Percentiles rank a stretch among this genome's conserved stretches.
Evolutionary conservation across 2,329 filamentous ascomycete species (phyloP).

Genomic region (Alternaria longipes): DNA sequence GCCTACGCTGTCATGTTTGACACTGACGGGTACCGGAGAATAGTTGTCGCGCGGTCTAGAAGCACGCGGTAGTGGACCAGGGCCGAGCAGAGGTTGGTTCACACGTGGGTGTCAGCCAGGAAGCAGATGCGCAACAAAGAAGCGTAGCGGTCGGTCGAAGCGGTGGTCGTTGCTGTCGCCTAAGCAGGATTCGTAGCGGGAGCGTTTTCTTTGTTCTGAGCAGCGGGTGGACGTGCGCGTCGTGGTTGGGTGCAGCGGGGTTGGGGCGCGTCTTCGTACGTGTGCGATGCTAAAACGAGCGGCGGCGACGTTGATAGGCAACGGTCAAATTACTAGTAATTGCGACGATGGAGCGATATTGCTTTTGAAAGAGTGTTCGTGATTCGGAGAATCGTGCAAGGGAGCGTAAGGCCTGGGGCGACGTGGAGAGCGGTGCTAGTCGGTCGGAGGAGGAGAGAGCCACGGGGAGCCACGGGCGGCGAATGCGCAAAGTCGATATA

Average conservation of each 20-base stretch:
- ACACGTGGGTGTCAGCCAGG: conserved; percentile 25
- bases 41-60: conserved; percentile 33
- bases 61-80: conserved; percentile 26
- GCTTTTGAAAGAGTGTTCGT: conserved; percentile 44
- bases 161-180: conserved; percentile 7
- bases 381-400: conserved; percentile 50
- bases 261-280: conserved; percentile 13
- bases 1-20: conserved; percentile 50
- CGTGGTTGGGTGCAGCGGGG: conserved; percentile 29
- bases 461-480: conserved; percentile 46
- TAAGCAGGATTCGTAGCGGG: conserved; percentile 11
- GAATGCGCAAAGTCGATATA: conserved; percentile 42
- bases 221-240: conserved; percentile 33
- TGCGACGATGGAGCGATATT: conserved; percentile 23
- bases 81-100: conserved; percentile 26
- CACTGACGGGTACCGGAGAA: conserved; percentile 29
- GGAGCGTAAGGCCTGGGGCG: conserved; percentile 45
- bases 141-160: conserved; percentile 13
- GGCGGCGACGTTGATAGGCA: conserved; percentile 33
- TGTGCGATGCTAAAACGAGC: conserved; percentile 33
- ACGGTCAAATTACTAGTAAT: conserved; percentile 31
- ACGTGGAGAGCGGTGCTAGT: conserved; percentile 25
- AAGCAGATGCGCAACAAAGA: conserved; percentile 31
- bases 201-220: conserved; percentile 35
- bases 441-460: conserved; percentile 18